These are phyloP conservation scores for Amanita jacksonii DNA, from an alignment of 768 basidiomycete genomes.

Conservation along the genomic window DNA sequence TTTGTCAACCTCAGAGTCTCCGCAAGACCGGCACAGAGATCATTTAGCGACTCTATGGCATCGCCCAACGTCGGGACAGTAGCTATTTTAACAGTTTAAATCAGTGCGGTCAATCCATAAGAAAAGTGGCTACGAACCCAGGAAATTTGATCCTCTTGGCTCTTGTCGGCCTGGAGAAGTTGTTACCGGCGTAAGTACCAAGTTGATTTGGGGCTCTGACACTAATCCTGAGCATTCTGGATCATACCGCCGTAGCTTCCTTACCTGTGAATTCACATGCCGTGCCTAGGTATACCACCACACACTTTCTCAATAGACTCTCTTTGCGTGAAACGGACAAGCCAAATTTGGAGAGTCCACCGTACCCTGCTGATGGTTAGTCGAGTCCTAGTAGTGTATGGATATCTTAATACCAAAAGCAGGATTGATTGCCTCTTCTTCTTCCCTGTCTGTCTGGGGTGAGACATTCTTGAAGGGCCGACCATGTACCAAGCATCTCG, in stretches of 20 bases:
- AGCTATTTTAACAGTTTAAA: constrained; percentile 33
- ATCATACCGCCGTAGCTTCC: constrained; percentile 7
- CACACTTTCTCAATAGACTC: constrained; percentile 45
- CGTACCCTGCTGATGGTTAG: constrained; percentile 31
- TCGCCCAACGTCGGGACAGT: constrained; percentile 73
- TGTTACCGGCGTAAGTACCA: constrained; percentile 61
- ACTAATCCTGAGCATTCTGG: not conserved
- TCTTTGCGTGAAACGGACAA: constrained; percentile 45
- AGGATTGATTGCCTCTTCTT: constrained; percentile 39
- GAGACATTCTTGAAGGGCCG: constrained; percentile 47
- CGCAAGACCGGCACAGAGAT: constrained; percentile 51
- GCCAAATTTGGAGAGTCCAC: constrained; percentile 49
- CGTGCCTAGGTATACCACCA: constrained; percentile 59
- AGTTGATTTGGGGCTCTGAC: constrained; percentile 62
- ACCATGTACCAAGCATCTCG: constrained; percentile 54
- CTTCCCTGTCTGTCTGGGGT: constrained; percentile 61
- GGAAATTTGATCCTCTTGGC: constrained; percentile 38
- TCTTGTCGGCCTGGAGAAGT: constrained; percentile 36
- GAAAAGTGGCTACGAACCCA: constrained; percentile 38
- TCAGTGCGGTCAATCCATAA: not conserved
- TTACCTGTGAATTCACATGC: constrained; percentile 65
- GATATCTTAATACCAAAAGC: constrained; percentile 37
- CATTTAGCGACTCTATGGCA: constrained; percentile 55
- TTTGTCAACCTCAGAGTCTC: constrained; percentile 55
- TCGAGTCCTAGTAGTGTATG: not conserved